A percentile compares a stretch with the other conserved stretches of the same genome.
Evolutionary conservation across 306 rosid genomes (phyloP).

Genomic region (Castanea sativa): DNA sequence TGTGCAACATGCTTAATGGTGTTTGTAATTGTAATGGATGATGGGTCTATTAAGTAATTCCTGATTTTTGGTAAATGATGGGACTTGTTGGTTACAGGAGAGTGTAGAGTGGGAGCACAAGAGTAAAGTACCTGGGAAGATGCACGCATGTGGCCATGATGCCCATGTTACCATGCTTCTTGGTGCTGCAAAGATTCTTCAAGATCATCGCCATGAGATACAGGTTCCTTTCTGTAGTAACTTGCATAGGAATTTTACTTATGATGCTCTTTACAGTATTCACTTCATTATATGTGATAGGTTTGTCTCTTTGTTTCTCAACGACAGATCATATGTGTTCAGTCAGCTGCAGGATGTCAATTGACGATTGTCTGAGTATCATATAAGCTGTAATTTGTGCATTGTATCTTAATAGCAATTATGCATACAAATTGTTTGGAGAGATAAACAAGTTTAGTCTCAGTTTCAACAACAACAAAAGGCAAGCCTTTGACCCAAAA

Average conservation of each 20-base stretch:
- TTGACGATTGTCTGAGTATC: not conserved
- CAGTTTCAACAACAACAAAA: not conserved
- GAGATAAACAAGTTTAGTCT: not conserved
- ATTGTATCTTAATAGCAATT: not conserved
- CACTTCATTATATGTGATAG: not conserved
- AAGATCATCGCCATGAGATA: slow-evolving; percentile 46
- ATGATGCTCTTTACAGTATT: not conserved
- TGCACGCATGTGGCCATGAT: slow-evolving; percentile 98
- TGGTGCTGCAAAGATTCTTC: slow-evolving; percentile 87
- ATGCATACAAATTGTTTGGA: not conserved
- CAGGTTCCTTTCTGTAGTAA: slow-evolving; percentile 26
- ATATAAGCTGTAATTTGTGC: not conserved
- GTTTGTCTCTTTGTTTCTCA: not conserved
- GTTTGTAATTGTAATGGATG: not conserved
- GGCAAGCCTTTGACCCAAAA: too few species aligned
- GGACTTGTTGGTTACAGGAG: slow-evolving; percentile 44
- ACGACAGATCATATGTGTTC: not conserved
- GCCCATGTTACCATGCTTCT: slow-evolving; percentile 94
- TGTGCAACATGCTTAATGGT: not conserved
- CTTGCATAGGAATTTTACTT: not conserved
- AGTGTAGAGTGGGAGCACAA: slow-evolving; percentile 86
- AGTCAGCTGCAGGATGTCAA: not conserved
- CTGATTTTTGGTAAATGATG: not conserved
- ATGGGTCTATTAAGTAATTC: not conserved
- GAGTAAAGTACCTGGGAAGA: slow-evolving; percentile 85